Evolutionary conservation across 371 early-diverging fungal species (phyloP).

Genomic region (Haplosporangium sp.): DNA sequence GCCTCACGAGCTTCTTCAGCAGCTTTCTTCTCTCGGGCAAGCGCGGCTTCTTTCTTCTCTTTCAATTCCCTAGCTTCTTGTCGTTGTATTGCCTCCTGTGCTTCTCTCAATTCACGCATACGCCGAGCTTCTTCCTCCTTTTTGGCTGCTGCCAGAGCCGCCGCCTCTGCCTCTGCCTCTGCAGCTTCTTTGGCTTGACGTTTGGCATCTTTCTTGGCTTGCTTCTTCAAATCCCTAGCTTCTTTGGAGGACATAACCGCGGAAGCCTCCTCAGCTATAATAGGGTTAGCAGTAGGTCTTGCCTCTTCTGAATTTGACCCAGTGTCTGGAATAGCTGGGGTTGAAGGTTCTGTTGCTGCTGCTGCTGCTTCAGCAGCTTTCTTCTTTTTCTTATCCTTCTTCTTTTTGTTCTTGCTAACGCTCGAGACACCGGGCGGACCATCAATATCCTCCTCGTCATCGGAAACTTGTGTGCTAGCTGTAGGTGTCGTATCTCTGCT

Average conservation of each 20-base stretch:
- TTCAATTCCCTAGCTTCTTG: slow-evolving; percentile 48
- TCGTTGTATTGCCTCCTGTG: slow-evolving; percentile 26
- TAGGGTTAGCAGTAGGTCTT: not conserved
- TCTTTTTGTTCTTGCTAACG: slow-evolving; percentile 56
- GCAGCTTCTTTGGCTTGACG: slow-evolving; percentile 49
- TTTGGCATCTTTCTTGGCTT: slow-evolving; percentile 55
- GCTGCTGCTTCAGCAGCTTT: slow-evolving; percentile 53
- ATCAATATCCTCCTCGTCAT: slow-evolving; percentile 46
- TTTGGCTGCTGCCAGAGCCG: slow-evolving; percentile 32
- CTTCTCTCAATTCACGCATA: slow-evolving; percentile 17
- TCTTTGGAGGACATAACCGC: slow-evolving; percentile 37
- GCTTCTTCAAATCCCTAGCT: slow-evolving; percentile 44
- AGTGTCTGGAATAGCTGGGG: not conserved
- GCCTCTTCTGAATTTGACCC: not conserved
- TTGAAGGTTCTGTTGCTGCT: slow-evolving; percentile 8
- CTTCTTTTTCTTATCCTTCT: slow-evolving; percentile 64
- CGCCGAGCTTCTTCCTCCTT: slow-evolving; percentile 30
- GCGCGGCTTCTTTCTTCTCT: slow-evolving; percentile 54
- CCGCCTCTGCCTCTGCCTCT: slow-evolving; percentile 31
- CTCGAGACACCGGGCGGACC: slow-evolving; percentile 13
- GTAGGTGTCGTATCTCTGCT: slow-evolving; percentile 47
- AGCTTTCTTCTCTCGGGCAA: slow-evolving; percentile 54
- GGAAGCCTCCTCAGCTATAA: slow-evolving; percentile 7
- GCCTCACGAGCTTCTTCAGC: slow-evolving; percentile 42
- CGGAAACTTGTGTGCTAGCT: slow-evolving; percentile 41